Conservation (phyloP, 2,329 filamentous ascomycete species). For the Fonsecaea pedrosoi region DNA sequence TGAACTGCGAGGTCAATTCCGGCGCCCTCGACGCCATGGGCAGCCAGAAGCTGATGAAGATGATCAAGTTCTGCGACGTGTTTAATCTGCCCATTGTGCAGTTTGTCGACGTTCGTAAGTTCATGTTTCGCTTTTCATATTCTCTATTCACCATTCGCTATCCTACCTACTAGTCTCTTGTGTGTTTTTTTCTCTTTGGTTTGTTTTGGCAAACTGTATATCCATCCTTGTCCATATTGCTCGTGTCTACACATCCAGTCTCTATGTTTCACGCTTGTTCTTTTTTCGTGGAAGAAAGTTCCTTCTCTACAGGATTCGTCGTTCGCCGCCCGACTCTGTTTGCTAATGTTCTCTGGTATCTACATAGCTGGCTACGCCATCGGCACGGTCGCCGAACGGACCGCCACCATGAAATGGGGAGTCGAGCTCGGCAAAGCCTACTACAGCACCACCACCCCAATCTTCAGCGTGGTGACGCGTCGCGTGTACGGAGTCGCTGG, state of each 20-base stretch:
- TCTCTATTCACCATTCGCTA: too few species aligned
- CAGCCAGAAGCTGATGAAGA: slow-evolving; percentile 65
- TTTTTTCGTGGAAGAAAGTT: too few species aligned
- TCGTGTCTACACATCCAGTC: not conserved
- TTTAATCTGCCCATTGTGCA: slow-evolving; percentile 70
- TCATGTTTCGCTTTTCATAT: too few species aligned
- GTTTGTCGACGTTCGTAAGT: slow-evolving; percentile 65
- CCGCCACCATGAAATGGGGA: slow-evolving; percentile 70
- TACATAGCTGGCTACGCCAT: slow-evolving; percentile 63
- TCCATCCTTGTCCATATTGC: not conserved
- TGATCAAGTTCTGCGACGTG: slow-evolving; percentile 69
- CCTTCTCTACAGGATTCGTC: not conserved
- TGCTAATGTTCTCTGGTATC: slow-evolving; percentile 39
- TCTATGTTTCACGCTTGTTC: not conserved
- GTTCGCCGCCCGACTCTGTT: not conserved
- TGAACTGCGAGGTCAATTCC: slow-evolving; percentile 67
- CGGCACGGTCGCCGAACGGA: slow-evolving; percentile 67
- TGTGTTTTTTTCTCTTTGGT: not conserved
- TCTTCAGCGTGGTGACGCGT: slow-evolving; percentile 68
- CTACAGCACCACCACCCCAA: slow-evolving; percentile 66
- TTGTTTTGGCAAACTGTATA: not conserved
- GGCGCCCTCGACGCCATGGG: slow-evolving; percentile 67
- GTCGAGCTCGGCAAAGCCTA: slow-evolving; percentile 67
- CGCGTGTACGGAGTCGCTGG: slow-evolving; percentile 69
- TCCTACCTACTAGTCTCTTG: not conserved